Conservation (phyloP, 495 filamentous ascomycete genomes). For the Trichoderma gamsii region DNA sequence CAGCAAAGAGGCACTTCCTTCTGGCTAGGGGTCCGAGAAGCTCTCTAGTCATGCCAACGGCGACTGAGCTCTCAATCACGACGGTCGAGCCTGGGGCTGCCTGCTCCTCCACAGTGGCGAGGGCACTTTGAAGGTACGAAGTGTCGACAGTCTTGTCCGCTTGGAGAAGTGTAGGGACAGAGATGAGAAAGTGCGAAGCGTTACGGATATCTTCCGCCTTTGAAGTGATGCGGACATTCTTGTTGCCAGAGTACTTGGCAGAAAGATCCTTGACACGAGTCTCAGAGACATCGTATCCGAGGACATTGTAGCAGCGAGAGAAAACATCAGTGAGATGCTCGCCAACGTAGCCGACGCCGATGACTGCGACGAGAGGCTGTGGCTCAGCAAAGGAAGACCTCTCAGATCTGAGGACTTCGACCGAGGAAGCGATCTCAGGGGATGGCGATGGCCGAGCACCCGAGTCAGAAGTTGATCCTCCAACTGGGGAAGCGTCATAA, state of each 20-base stretch:
- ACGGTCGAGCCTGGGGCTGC: constrained; percentile 28
- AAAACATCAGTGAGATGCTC: constrained; percentile 29
- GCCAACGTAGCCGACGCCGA: constrained; percentile 36
- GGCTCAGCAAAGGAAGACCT: neutral
- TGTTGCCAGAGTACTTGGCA: constrained; percentile 19
- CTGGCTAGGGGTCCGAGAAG: constrained; percentile 28
- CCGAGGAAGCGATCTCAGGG: too few relatives aligned
- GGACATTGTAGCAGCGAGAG: constrained; percentile 24
- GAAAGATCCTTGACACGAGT: constrained; percentile 21
- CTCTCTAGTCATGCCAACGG: constrained; percentile 35
- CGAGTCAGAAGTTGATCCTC: too few relatives aligned
- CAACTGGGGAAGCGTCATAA: too few relatives aligned
- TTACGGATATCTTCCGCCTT: constrained; percentile 21
- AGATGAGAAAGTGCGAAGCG: constrained; percentile 33
- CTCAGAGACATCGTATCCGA: constrained; percentile 32
- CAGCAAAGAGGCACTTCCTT: constrained; percentile 24
- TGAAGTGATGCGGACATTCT: constrained; percentile 22
- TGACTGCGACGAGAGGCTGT: constrained; percentile 30
- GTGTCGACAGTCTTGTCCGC: constrained; percentile 30
- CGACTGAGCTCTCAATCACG: constrained; percentile 34
- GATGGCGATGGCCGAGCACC: too few relatives aligned
- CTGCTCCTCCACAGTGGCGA: constrained; percentile 27
- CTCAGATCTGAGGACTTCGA: too few relatives aligned
- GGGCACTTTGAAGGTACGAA: constrained; percentile 26
- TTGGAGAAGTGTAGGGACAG: constrained; percentile 33